phyloP scores from a whole-genome alignment of 192 early-diverging fungal genomes.

The Backusella australiensis region DNA sequence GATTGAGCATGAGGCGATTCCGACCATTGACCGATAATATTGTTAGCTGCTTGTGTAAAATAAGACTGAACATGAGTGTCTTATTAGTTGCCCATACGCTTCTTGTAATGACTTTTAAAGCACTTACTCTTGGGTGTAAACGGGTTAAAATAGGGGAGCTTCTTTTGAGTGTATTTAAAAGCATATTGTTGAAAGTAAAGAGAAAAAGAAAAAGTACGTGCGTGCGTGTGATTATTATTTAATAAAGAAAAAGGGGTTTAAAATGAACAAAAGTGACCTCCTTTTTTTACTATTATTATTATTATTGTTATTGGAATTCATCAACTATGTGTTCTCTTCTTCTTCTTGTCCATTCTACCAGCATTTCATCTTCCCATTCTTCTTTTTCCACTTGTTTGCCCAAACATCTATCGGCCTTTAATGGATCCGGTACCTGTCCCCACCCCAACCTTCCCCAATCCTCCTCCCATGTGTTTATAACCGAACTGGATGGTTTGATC shows the following conservation, averaged over 20 bases:
- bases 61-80: neutral
- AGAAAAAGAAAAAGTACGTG: neutral
- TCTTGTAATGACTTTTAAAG: neutral
- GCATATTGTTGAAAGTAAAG: neutral
- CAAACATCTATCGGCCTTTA: constrained; percentile 26
- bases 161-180: constrained; percentile 2
- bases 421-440: constrained; percentile 26
- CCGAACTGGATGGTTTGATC: constrained; percentile 18
- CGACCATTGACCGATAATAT: constrained; percentile 21
- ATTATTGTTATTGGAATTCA: neutral
- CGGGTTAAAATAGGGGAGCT: neutral
- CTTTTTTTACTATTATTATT: neutral
- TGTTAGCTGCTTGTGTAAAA: neutral
- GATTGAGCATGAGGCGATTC: constrained; percentile 33
- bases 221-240: neutral
- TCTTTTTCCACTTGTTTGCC: constrained; percentile 16
- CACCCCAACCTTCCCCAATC: constrained; percentile 24
- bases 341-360: constrained; percentile 23
- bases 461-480: constrained; percentile 33
- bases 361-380: constrained; percentile 43
- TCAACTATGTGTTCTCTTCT: neutral
- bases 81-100: neutral
- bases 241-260: neutral
- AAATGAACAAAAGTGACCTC: neutral
- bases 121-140: neutral